Evolutionary conservation across 371 early-diverging fungal species (phyloP).

Genomic region (Chytridium lagenaria): DNA sequence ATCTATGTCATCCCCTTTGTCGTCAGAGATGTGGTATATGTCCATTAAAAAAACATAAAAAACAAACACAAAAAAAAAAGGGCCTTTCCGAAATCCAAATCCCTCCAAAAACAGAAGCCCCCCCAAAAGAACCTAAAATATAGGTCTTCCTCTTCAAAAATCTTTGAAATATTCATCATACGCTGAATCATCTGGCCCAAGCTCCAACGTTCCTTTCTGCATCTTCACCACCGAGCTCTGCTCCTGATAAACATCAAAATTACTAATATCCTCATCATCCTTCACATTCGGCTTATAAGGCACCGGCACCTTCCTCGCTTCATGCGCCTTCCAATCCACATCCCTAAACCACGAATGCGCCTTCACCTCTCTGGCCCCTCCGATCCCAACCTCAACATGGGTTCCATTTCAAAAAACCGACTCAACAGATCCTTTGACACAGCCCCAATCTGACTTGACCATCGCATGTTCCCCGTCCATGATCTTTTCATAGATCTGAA

Average conservation of each 20-base stretch:
- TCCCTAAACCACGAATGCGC: constrained; percentile 89
- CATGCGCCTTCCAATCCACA: constrained; percentile 88
- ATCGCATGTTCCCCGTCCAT: constrained; percentile 68
- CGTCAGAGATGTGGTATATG: too few species aligned
- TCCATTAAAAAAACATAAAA: too few species aligned
- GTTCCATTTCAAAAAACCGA: constrained; percentile 53
- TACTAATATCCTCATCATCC: constrained; percentile 32
- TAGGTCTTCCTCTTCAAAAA: too few species aligned
- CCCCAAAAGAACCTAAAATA: too few species aligned
- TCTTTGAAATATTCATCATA: constrained; percentile 33
- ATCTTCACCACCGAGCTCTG: constrained; percentile 29
- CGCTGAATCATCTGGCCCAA: constrained; percentile 19
- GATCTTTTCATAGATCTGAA: constrained; percentile 78
- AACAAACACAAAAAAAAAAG: too few species aligned
- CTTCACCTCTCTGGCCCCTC: constrained; percentile 87
- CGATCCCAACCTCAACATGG: constrained; percentile 30
- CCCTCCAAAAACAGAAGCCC: too few species aligned
- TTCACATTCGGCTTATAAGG: constrained; percentile 59
- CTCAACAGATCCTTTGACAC: constrained; percentile 71
- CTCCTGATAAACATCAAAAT: constrained; percentile 36
- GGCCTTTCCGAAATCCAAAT: too few species aligned
- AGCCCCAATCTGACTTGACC: constrained; percentile 70
- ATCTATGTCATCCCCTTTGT: too few species aligned
- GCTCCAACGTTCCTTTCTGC: constrained; percentile 28
- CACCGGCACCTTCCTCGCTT: constrained; percentile 75